Percentiles rank a stretch among this genome's conserved stretches.
Conservation (phyloP, 805 yeast genomes). For the Sporopachydermia quercuum region DNA sequence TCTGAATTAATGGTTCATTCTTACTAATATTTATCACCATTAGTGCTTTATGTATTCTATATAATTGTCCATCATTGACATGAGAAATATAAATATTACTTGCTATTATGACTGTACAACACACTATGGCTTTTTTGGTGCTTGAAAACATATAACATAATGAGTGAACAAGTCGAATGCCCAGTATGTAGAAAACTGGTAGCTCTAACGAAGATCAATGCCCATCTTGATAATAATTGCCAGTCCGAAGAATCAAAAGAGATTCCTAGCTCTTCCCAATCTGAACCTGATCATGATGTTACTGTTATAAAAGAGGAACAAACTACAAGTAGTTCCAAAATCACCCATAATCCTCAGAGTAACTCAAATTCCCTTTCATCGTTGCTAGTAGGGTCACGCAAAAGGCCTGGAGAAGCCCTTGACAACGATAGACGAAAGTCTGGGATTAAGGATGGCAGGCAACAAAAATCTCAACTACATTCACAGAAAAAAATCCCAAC, state of each 20-base stretch:
- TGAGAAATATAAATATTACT: too few relatives aligned
- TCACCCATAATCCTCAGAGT: neutral
- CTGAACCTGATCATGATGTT: neutral
- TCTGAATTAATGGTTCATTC: too few relatives aligned
- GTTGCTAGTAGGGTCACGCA: neutral
- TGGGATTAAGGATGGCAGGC: constrained; percentile 4
- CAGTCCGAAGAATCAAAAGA: neutral
- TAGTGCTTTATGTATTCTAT: too few relatives aligned
- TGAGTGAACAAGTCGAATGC: constrained; percentile 9
- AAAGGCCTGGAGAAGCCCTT: neutral
- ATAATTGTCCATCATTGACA: too few relatives aligned
- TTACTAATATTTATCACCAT: too few relatives aligned
- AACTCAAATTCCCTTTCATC: neutral
- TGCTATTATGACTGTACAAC: too few relatives aligned
- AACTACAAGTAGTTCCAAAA: neutral
- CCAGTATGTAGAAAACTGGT: constrained; percentile 10
- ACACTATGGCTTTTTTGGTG: too few relatives aligned
- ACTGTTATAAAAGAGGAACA: constrained; percentile 2
- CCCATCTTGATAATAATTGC: constrained; percentile 22
- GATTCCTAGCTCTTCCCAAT: neutral
- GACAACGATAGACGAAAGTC: neutral
- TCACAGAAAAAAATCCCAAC: neutral
- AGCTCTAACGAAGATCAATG: constrained; percentile 7
- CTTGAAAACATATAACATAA: too few relatives aligned
- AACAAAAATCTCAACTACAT: neutral